Evolutionary conservation across 2,329 filamentous ascomycete genomes (phyloP), one percentile per base, ranked within the genome.

Genomic region (Xylaria sp.): DNA sequence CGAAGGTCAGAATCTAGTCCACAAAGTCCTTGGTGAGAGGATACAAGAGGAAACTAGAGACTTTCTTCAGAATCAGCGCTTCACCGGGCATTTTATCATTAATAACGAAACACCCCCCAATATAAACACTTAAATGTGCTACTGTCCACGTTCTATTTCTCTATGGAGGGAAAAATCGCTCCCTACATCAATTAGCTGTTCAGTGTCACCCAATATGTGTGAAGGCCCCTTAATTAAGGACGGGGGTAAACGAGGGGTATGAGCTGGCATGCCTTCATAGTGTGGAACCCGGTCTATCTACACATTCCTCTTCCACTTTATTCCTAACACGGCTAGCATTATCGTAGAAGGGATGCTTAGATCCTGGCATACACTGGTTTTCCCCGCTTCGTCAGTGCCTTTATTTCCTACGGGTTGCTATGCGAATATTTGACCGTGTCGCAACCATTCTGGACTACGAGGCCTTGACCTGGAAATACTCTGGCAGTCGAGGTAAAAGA

Each of bases 401-500:
- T 20, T n/a, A 9, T 20, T 37, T 37, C 18, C 13, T 37, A 55
- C 28, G 46, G 13, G 20, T 55, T 55, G 15, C 28, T 37, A 32
- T 18, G 13, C 18, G 13, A 25, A 20, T 63, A 68, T 46, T 67
- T 50, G 28, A 71, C 52, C 44, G 23, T 69, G 23, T 23, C 66
- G 28, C 74, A 75, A 3, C 74, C 73, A 3, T 50, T 68, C 48
- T 72, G 69, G 7, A 69, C 62, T 59, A 73, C 68, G 0, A 74
- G 66, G 1, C 74, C 72, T 59, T 74, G 72, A 1, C 72, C 66
- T 0, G 74, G 72, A 28, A 66, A 66, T 2, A 70, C 68, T 7
- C 69, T 18, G 0, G 70, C n/a, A 6, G 57, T 39, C 15, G 68
- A 72, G 50, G 69, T 67, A 50, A 75, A 74, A 23, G 70, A 69